These are phyloP conservation scores for Mycena epipterygia DNA, from an alignment of 768 basidiomycete species.

Conservation along the genomic window DNA sequence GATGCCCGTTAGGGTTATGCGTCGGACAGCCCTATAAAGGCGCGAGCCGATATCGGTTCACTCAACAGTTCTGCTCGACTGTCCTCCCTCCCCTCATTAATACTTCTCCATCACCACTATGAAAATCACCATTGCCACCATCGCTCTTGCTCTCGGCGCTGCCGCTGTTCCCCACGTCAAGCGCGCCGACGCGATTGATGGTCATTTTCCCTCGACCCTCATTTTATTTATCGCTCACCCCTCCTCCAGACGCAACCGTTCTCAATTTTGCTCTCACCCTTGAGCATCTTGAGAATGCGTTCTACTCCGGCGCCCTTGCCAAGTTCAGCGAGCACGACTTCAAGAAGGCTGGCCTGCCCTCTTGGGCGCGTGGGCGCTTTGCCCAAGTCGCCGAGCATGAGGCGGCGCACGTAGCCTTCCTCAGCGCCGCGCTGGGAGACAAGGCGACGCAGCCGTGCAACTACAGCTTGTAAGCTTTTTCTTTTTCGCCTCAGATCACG, in stretches of 20 bases:
- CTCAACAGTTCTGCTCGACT: slow-evolving; percentile 7
- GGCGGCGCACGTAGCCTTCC: slow-evolving; percentile 58
- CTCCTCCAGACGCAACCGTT: slow-evolving; percentile 39
- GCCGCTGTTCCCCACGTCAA: slow-evolving; percentile 15
- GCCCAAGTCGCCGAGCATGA: slow-evolving; percentile 65
- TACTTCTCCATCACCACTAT: not conserved
- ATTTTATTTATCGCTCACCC: not conserved
- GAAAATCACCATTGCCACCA: slow-evolving; percentile 10
- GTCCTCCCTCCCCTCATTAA: slow-evolving; percentile 53
- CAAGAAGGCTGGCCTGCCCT: slow-evolving; percentile 57
- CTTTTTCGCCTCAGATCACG: not conserved
- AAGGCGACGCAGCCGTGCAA: slow-evolving; percentile 67
- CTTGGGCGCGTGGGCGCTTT: slow-evolving; percentile 62
- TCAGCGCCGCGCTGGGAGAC: slow-evolving; percentile 54
- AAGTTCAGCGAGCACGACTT: slow-evolving; percentile 59
- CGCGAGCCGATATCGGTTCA: not conserved
- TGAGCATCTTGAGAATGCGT: slow-evolving; percentile 60
- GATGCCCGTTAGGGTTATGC: not conserved
- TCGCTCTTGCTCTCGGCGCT: slow-evolving; percentile 13
- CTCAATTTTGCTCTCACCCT: slow-evolving; percentile 61
- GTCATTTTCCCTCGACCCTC: not conserved
- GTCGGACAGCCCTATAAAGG: slow-evolving; percentile 15
- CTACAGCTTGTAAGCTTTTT: slow-evolving; percentile 64
- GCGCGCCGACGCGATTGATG: slow-evolving; percentile 4
- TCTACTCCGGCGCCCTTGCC: slow-evolving; percentile 56